Percentiles rank a stretch among this genome's conserved stretches.
These are phyloP conservation scores for Fusarium incarnatum DNA, from an alignment of 2,329 filamentous ascomycete genomes.

Conservation along the genomic window DNA sequence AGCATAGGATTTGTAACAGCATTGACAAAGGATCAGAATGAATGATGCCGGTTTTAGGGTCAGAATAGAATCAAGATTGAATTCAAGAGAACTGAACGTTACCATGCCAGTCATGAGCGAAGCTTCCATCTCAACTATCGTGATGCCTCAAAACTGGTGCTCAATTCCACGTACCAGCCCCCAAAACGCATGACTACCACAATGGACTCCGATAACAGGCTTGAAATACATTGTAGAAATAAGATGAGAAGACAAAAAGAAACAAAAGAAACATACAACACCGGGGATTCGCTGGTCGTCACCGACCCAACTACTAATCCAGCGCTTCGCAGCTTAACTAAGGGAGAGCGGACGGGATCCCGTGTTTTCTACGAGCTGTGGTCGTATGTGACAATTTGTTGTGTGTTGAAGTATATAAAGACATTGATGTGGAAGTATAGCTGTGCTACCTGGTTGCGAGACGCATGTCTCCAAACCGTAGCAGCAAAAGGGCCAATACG, in stretches of 20 bases:
- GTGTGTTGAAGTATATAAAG: accelerated
- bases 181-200: neutral
- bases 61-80: neutral
- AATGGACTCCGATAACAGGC: neutral
- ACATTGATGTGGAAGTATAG: neutral
- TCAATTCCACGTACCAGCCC: accelerated
- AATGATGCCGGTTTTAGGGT: neutral
- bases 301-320: neutral
- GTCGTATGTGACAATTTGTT: neutral
- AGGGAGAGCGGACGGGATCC: slow-evolving; percentile 2
- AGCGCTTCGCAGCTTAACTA: neutral
- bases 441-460: neutral
- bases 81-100: neutral
- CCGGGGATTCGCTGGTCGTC: neutral
- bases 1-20: neutral
- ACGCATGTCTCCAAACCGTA: neutral
- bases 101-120: neutral
- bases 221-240: neutral
- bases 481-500: neutral
- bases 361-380: neutral
- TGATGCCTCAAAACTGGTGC: neutral
- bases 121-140: neutral
- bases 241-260: neutral
- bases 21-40: neutral
- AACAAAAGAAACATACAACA: neutral